A percentile compares a stretch with the other conserved stretches of the same genome.
Conservation (phyloP, 2,329 filamentous ascomycete species). For the Calonectria fujianensis region DNA sequence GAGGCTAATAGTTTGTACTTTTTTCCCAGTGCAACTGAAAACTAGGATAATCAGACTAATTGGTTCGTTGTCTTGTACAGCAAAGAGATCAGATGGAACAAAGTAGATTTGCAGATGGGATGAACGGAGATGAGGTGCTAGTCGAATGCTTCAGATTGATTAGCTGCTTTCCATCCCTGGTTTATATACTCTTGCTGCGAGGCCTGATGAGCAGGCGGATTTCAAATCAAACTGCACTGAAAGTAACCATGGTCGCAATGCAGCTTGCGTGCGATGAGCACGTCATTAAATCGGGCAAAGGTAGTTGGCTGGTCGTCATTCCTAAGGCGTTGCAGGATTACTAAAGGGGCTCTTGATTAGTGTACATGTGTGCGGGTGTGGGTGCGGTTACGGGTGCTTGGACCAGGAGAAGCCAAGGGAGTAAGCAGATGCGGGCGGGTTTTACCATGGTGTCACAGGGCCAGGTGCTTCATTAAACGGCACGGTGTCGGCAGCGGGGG, state of each 20-base stretch:
- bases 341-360: conserved; percentile 50
- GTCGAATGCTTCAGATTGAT: conserved; percentile 24
- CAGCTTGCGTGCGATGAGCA: conserved; percentile 50
- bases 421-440: conserved; percentile 11
- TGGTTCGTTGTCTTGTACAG: not conserved
- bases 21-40: not conserved
- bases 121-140: conserved; percentile 6
- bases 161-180: conserved; percentile 29
- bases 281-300: conserved; percentile 47
- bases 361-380: conserved; percentile 37
- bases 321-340: conserved; percentile 50
- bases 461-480: conserved; percentile 8
- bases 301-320: conserved; percentile 50
- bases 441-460: conserved; percentile 25
- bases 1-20: not conserved
- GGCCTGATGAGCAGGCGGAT: conserved; percentile 45
- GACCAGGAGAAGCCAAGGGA: conserved; percentile 2
- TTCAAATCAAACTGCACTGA: conserved; percentile 54
- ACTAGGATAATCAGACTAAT: not conserved
- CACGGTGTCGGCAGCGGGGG: not conserved
- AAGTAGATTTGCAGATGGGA: conserved; percentile 10
- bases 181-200: conserved; percentile 44
- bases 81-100: not conserved
- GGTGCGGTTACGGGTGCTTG: not conserved
- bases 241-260: conserved; percentile 45